Base-by-base conservation (phyloP, 2,329 filamentous ascomycete species). In the Chrysoporthe austroafricana region DNA sequence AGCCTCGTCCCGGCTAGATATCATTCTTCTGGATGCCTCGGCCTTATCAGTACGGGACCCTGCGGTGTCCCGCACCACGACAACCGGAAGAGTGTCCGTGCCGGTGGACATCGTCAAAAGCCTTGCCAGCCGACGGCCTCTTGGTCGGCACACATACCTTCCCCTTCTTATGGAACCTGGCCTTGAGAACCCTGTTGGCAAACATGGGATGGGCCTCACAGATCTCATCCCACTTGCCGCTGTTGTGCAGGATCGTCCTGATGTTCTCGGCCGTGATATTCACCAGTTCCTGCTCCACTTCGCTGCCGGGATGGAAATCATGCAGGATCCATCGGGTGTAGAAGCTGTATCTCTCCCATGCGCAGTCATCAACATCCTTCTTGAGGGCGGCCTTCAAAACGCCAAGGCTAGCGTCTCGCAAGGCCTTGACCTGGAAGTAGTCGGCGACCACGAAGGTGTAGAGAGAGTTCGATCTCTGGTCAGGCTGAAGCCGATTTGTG, bases 81-180 rank as follows among this genome's bases (percentile, higher is more conserved):
- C 36, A 2, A 9, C 36, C 36, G 36, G 36, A 9, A 9, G 36
- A 39, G 6, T 39, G 36, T 7, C 36, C 36, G 11, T 5, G 44
- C 13, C 44, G 21, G 43, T 62, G 34, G 32, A 42, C 16, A n/a
- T 63, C 60, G n/a, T 66, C 60, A 9, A 66, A 66, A 6, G 65
- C 60, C 0, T 26, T 4, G 7, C 65, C 44, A 8, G 60, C 52
- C 42, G 6, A 39, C 5, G 34, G 0, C 2, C 60, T 60, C 65
- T 66, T 66, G 52, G 48, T 6, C 8, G 18, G 11, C 44, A 14
- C 18, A 7, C 7, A n/a, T 4, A 13, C 21, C 18, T 11, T 7
- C 18, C 14, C 39, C 4, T 26, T 34, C 32, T 57, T 43, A 16
- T 59, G 60, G 9, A n/a, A 36, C 13, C 57, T 11, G n/a, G 36